Conservation (phyloP, 2,329 filamentous ascomycete genomes). For the Blumeria graminis region DNA sequence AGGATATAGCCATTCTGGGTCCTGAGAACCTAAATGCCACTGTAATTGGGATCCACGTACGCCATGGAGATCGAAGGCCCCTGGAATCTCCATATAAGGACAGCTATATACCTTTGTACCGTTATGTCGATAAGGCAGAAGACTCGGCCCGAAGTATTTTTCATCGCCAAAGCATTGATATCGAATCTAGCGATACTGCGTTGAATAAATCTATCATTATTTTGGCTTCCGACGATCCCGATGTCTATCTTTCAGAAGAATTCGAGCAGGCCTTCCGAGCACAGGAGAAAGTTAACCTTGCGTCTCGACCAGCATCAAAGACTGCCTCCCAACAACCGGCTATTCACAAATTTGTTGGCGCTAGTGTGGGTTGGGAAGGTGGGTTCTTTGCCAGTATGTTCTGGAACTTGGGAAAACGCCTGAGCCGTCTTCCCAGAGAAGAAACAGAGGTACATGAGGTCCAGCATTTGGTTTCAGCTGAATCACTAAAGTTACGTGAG, state of each 20-base stretch:
- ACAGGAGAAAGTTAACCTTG: slow-evolving; percentile 54
- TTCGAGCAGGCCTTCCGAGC: slow-evolving; percentile 33
- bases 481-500: slow-evolving; percentile 42
- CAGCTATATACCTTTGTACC: slow-evolving; percentile 52
- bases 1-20: slow-evolving; percentile 19
- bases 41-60: slow-evolving; percentile 51
- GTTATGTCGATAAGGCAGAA: slow-evolving; percentile 36
- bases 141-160: slow-evolving; percentile 27
- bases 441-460: slow-evolving; percentile 17
- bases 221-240: slow-evolving; percentile 60
- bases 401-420: slow-evolving; percentile 38
- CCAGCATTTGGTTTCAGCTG: slow-evolving; percentile 15
- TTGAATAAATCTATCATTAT: slow-evolving; percentile 26
- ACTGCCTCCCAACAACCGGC: slow-evolving; percentile 13
- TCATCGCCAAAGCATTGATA: slow-evolving; percentile 16
- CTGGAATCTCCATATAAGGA: slow-evolving; percentile 52
- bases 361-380: slow-evolving; percentile 67
- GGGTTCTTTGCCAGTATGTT: slow-evolving; percentile 68
- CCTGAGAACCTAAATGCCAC: slow-evolving; percentile 26
- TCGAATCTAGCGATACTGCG: slow-evolving; percentile 8
- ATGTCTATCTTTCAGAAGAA: slow-evolving; percentile 42
- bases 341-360: slow-evolving; percentile 45
- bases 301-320: slow-evolving; percentile 31
- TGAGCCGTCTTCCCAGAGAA: too few species aligned
- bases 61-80: slow-evolving; percentile 57